These are phyloP conservation scores for Colletotrichum chrysophilum DNA, from an alignment of 2,329 filamentous ascomycete species.

Conservation along the genomic window DNA sequence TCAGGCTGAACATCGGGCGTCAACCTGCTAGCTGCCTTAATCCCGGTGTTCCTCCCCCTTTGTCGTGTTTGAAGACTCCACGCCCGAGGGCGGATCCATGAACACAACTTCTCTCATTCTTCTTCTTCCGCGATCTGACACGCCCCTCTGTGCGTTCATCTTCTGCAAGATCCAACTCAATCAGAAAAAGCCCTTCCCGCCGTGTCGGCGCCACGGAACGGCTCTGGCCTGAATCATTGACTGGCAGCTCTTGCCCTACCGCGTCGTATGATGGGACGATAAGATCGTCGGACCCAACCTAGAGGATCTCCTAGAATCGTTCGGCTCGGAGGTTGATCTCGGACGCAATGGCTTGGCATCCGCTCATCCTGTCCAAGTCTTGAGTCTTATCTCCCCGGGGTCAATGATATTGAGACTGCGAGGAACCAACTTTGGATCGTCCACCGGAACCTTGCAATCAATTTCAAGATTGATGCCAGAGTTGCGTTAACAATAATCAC, in stretches of 20 bases:
- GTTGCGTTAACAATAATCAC: background rate
- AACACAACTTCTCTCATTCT: background rate
- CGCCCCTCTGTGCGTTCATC: background rate
- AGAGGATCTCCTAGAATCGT: background rate
- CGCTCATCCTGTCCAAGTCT: background rate
- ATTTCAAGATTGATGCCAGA: background rate
- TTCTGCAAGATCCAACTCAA: conserved; percentile 18
- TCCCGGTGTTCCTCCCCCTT: background rate
- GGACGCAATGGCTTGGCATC: background rate
- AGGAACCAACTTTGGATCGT: background rate
- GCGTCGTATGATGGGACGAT: background rate
- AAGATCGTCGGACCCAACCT: background rate
- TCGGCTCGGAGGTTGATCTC: conserved; percentile 11
- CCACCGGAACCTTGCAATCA: background rate
- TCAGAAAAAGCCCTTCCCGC: conserved; percentile 6
- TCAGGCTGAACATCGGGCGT: conserved; percentile 1
- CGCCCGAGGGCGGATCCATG: background rate
- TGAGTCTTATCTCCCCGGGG: background rate
- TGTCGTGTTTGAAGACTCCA: background rate
- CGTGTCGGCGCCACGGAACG: background rate
- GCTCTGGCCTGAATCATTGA: background rate
- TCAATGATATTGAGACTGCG: background rate
- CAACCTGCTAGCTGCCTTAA: background rate
- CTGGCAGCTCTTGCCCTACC: background rate
- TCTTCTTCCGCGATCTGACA: background rate